Base-by-base conservation (phyloP, 768 basidiomycete species). In the Auricularia cornea region DNA sequence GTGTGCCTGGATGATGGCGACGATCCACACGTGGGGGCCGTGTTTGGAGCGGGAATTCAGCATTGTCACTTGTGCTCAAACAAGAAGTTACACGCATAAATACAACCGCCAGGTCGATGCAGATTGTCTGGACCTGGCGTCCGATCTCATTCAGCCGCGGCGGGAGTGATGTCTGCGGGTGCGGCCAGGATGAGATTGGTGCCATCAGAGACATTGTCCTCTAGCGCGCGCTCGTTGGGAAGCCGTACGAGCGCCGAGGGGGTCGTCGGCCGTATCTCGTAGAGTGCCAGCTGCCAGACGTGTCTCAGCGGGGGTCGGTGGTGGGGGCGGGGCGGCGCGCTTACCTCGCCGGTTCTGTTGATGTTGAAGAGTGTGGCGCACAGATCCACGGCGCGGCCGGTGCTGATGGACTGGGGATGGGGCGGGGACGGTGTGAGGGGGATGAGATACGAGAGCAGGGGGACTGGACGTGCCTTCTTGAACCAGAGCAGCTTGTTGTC, bases 401-500 rank as follows among this genome's bases (percentile, higher is more conserved):
- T 30, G 54, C 54, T 57, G 54, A 57, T 57, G 6, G 54, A 57
- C 54, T 57, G 28, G 6, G 54, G 6, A 48, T 8, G 23, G 23
- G 20, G 23, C 11, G 44, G 6, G 44, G n/a, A n/a, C n/a, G n/a
- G n/a, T n/a, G n/a, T n/a, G n/a, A n/a, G 6, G 44, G 23, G 44
- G 23, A 48, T 38, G 35, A 40, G 11, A 23, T 18, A 20, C 11
- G 44, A 12, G 44, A 48, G 44, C 11, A 6, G 11, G 54, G 28
- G 28, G 54, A 6, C 6, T 20, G 28, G 54, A 41, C 73, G 66
- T 68, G 89, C 90, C 81, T 89, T 91, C 59, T 79, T 76, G 62
- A 89, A 82, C 91, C 91, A 94, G 59, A 90, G 80, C 6, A 79
- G 69, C 60, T 75, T 77, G 68, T 84, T 81, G 18, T 69, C 68